phyloP scores from a whole-genome alignment of 306 rosid genomes.

The Geum urbanum region DNA sequence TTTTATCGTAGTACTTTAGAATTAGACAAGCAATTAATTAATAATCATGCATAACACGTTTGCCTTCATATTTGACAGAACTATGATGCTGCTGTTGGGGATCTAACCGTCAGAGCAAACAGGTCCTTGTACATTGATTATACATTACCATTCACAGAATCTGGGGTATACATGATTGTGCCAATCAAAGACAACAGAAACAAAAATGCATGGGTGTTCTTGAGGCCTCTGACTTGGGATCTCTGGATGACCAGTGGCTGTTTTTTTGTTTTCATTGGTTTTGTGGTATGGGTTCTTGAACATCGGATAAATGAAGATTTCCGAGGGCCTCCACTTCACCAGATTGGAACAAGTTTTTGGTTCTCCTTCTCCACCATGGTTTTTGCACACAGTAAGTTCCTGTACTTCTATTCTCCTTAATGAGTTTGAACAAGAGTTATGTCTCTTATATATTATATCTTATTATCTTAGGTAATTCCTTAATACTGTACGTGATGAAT shows the following conservation, averaged over 20 bases:
- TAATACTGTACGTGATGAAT: too few species aligned
- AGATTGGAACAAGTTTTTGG: constrained; percentile 24
- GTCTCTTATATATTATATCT: too few species aligned
- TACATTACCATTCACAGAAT: constrained; percentile 32
- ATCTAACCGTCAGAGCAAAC: constrained; percentile 23
- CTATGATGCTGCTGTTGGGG: constrained; percentile 32
- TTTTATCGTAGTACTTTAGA: too few species aligned
- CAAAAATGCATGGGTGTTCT: constrained; percentile 35
- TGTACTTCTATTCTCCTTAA: neutral
- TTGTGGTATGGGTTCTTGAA: constrained; percentile 37
- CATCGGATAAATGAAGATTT: constrained; percentile 33
- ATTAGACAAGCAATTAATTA: too few species aligned
- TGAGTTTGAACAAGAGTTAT: too few species aligned
- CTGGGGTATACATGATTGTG: constrained; percentile 26
- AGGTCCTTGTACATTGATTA: constrained; percentile 27
- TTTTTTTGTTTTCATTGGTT: constrained; percentile 30
- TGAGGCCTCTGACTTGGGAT: constrained; percentile 34
- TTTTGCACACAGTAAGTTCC: constrained; percentile 14
- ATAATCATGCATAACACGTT: too few species aligned
- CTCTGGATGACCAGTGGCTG: constrained; percentile 25
- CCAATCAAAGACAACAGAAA: constrained; percentile 12
- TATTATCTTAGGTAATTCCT: too few species aligned
- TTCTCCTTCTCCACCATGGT: constrained; percentile 17
- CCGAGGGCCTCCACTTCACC: constrained; percentile 19
- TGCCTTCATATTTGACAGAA: constrained; percentile 6